These are phyloP conservation scores for Fagopyrum homotropicum DNA, from an alignment of 148 eudicot genomes.

Conservation along the genomic window DNA sequence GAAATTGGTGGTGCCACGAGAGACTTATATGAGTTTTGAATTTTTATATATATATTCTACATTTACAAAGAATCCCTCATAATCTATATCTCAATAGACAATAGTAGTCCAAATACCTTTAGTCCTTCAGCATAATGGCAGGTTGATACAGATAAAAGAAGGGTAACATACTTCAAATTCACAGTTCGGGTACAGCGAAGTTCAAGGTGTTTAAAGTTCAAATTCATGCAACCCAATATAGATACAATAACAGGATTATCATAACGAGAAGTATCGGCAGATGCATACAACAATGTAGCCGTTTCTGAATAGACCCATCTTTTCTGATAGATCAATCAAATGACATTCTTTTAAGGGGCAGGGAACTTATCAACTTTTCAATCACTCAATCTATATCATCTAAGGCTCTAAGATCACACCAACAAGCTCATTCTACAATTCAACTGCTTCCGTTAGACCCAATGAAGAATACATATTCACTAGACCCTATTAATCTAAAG, in stretches of 20 bases:
- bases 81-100: not conserved
- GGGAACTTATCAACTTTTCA: not conserved
- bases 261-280: not conserved
- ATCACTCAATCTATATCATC: not conserved
- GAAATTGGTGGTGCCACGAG: not conserved
- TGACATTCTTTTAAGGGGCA: not conserved
- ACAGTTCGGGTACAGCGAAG: not conserved
- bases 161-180: not conserved
- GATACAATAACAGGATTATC: not conserved
- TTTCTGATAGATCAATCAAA: not conserved
- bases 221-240: not conserved
- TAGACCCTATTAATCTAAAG: not conserved
- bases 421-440: not conserved
- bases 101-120: not conserved
- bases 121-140: constrained; percentile 1
- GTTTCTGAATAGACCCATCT: not conserved
- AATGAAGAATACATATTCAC: not conserved
- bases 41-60: too few species aligned
- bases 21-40: not conserved
- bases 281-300: not conserved
- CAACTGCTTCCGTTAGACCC: not conserved
- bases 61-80: not conserved
- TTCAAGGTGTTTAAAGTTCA: not conserved
- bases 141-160: not conserved
- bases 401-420: not conserved